These are phyloP conservation scores for Phialophora expanda DNA, from an alignment of 2,329 filamentous ascomycete species.

Conservation along the genomic window DNA sequence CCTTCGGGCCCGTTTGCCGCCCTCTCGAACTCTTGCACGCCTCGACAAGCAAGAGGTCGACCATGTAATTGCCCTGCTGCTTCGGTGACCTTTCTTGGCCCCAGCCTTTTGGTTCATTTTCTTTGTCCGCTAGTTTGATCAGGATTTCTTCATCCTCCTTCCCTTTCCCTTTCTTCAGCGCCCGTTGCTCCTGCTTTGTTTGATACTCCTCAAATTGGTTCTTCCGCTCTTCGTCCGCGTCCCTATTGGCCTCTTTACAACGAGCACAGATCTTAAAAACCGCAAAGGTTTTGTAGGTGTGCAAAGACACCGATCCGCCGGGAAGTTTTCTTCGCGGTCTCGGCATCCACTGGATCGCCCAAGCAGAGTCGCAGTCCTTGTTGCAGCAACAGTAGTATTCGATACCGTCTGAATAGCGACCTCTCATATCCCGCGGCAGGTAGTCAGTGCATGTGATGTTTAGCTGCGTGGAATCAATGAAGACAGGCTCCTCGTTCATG, in stretches of 20 bases:
- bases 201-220: not conserved
- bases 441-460: not conserved
- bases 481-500: not conserved
- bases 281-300: slow-evolving; percentile 1
- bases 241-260: not conserved
- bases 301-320: not conserved
- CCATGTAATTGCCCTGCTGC: not conserved
- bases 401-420: slow-evolving; percentile 1
- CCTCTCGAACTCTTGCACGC: not conserved
- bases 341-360: slow-evolving; percentile 13
- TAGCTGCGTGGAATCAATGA: not conserved
- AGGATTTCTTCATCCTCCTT: not conserved
- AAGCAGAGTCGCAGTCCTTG: slow-evolving; percentile 9
- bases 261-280: slow-evolving; percentile 3
- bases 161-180: not conserved
- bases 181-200: not conserved
- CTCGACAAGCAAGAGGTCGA: not conserved
- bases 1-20: not conserved
- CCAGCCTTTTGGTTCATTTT: not conserved
- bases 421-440: not conserved
- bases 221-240: not conserved
- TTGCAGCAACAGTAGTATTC: slow-evolving; percentile 20
- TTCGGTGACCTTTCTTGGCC: not conserved
- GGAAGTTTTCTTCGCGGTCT: slow-evolving; percentile 5
- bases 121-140: not conserved